Evolutionary conservation across 2,329 filamentous ascomycete species (phyloP).

Genomic region (Cladosporium phlei): DNA sequence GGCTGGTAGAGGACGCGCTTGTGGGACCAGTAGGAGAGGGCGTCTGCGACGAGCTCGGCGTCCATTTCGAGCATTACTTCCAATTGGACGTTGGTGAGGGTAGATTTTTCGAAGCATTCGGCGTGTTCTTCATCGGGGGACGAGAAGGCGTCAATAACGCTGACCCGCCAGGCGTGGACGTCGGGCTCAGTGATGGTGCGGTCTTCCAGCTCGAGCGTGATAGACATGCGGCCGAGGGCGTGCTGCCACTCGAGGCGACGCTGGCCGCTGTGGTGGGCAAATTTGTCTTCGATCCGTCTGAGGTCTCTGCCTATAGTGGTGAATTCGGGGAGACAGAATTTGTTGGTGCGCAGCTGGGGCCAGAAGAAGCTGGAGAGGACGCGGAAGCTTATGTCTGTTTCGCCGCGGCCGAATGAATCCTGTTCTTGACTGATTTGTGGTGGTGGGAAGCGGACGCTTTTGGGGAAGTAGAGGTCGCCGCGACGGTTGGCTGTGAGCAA

Average conservation of each 20-base stretch:
- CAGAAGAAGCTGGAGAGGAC: slow-evolving; percentile 92
- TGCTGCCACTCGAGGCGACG: slow-evolving; percentile 87
- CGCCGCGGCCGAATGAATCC: background rate
- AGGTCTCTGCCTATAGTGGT: too few relatives aligned
- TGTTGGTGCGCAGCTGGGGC: slow-evolving; percentile 71
- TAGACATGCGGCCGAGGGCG: slow-evolving; percentile 70
- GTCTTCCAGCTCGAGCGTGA: slow-evolving; percentile 80
- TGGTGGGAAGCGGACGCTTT: slow-evolving; percentile 23
- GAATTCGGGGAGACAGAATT: slow-evolving; percentile 59
- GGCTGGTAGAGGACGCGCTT: slow-evolving; percentile 61
- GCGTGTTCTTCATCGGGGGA: too few relatives aligned
- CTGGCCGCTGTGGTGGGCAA: slow-evolving; percentile 73
- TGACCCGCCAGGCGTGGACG: slow-evolving; percentile 78
- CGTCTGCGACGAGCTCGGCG: slow-evolving; percentile 62
- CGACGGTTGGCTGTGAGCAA: slow-evolving; percentile 26
- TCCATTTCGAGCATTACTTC: slow-evolving; percentile 63
- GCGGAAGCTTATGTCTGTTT: slow-evolving; percentile 63
- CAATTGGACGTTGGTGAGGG: slow-evolving; percentile 41
- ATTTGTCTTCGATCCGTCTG: slow-evolving; percentile 62
- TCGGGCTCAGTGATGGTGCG: slow-evolving; percentile 65
- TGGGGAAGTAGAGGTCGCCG: slow-evolving; percentile 27
- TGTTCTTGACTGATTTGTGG: slow-evolving; percentile 5
- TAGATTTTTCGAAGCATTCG: slow-evolving; percentile 30
- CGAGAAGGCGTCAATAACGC: slow-evolving; percentile 80
- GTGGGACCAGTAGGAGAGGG: slow-evolving; percentile 67